Evolutionary conservation across 2,329 filamentous ascomycete genomes (phyloP).

Genomic region (Cladosporium austrohemisphaericum): DNA sequence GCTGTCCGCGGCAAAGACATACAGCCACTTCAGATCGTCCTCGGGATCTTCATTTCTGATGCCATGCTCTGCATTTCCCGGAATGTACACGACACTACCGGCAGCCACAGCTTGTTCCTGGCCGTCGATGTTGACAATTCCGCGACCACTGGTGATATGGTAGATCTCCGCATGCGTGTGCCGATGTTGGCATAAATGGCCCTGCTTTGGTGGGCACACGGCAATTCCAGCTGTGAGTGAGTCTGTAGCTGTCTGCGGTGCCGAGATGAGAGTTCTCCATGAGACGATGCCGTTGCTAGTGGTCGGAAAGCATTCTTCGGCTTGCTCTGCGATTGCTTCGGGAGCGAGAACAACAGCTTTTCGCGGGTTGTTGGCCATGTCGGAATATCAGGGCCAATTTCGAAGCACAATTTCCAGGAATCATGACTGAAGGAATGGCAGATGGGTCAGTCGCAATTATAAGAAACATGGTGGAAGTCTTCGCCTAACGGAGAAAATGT

Average conservation of each 20-base stretch:
- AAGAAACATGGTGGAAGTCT: too few relatives aligned
- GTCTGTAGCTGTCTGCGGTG: conserved; percentile 32
- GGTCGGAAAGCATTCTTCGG: neutral
- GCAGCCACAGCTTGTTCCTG: conserved; percentile 30
- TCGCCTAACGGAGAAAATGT: too few relatives aligned
- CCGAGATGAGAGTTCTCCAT: conserved; percentile 42
- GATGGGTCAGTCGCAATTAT: too few relatives aligned
- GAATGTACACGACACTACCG: conserved; percentile 41
- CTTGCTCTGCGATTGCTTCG: neutral
- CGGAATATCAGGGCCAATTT: too few relatives aligned
- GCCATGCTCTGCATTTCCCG: conserved; percentile 43
- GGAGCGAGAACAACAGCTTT: neutral
- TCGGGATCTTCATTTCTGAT: conserved; percentile 20
- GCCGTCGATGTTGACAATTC: conserved; percentile 39
- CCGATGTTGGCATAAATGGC: conserved; percentile 38
- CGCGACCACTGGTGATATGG: conserved; percentile 37
- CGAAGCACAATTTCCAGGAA: too few relatives aligned
- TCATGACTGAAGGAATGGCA: too few relatives aligned
- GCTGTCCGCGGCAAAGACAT: conserved; percentile 1
- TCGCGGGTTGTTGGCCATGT: neutral
- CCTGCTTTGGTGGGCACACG: conserved; percentile 31
- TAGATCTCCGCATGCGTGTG: conserved; percentile 45
- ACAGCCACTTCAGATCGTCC: neutral
- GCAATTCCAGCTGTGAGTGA: conserved; percentile 40
- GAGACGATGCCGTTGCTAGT: conserved; percentile 27